Conservation (phyloP, 805 yeast genomes). For the Myxozyma nipponensis region DNA sequence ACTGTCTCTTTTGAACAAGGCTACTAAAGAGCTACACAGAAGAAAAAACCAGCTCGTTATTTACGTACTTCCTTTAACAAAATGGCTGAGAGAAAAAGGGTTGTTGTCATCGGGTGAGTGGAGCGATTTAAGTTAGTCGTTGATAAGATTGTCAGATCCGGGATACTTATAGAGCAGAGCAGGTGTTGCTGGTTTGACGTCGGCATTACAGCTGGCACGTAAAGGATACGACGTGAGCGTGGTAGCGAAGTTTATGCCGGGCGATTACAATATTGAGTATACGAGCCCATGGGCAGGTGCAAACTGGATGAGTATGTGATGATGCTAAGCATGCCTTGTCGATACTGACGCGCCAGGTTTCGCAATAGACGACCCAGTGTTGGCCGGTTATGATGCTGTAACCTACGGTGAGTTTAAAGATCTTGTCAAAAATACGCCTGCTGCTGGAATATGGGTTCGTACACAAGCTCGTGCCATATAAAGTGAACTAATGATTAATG, state of each 20-base stretch:
- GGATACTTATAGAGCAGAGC: conserved; percentile 36
- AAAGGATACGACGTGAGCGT: conserved; percentile 49
- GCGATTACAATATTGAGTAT: conserved; percentile 68
- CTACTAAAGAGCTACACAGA: too few species aligned
- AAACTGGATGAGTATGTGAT: conserved; percentile 31
- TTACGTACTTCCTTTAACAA: too few species aligned
- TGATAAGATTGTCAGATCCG: too few species aligned
- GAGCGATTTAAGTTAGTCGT: not conserved
- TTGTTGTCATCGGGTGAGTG: conserved; percentile 14
- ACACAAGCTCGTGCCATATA: not conserved
- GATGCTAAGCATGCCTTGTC: not conserved
- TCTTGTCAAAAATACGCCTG: conserved; percentile 25
- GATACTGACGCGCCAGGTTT: conserved; percentile 8
- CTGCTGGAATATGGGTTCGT: conserved; percentile 27
- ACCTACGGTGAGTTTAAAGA: conserved; percentile 34
- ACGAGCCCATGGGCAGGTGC: conserved; percentile 74
- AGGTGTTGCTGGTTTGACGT: conserved; percentile 56
- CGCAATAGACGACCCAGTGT: conserved; percentile 12
- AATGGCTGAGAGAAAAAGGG: conserved; percentile 5
- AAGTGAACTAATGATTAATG: not conserved
- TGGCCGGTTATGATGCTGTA: conserved; percentile 34
- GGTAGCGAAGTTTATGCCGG: conserved; percentile 67
- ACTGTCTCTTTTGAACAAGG: too few species aligned
- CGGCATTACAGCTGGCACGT: conserved; percentile 44
- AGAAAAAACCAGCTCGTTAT: too few species aligned